phyloP scores from a whole-genome alignment of 2,329 filamentous ascomycete species.

The Pyricularia sp. region DNA sequence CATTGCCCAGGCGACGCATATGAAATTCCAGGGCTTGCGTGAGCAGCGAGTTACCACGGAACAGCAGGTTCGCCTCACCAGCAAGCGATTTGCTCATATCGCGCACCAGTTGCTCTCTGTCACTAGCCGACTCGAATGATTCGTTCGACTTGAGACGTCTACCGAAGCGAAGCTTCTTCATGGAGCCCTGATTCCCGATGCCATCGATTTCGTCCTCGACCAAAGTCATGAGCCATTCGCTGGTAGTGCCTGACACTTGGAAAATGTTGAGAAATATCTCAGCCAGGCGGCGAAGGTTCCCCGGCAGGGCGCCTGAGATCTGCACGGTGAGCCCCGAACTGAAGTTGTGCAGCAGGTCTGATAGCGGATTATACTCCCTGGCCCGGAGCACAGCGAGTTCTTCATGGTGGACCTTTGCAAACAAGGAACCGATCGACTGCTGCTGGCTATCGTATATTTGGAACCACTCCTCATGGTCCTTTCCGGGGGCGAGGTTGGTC shows the following conservation, averaged over 20 bases:
- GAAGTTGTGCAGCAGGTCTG: conserved; percentile 78
- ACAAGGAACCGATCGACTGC: conserved; percentile 70
- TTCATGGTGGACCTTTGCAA: conserved; percentile 74
- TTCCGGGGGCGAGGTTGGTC: conserved; percentile 66
- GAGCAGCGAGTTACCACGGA: conserved; percentile 86
- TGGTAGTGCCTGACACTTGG: conserved; percentile 76
- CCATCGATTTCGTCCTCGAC: conserved; percentile 98
- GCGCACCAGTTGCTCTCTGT: conserved; percentile 62
- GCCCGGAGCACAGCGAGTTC: conserved; percentile 84
- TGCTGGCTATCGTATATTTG: conserved; percentile 68
- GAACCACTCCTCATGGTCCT: conserved; percentile 83
- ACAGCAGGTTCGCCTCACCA: conserved; percentile 87
- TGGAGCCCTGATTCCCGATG: conserved; percentile 69
- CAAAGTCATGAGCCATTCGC: conserved; percentile 85
- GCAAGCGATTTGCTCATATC: conserved; percentile 73
- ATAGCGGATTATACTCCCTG: conserved; percentile 75
- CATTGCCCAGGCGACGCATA: conserved; percentile 88
- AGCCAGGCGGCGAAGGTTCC: conserved; percentile 68
- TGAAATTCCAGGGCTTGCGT: conserved; percentile 92
- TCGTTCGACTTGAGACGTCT: conserved; percentile 63
- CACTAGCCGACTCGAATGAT: conserved; percentile 50
- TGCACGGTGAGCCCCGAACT: conserved; percentile 74
- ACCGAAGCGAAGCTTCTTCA: conserved; percentile 65
- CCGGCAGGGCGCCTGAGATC: conserved; percentile 69
- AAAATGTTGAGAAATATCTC: conserved; percentile 91